Percentiles rank a stretch among this genome's conserved stretches.
These are phyloP conservation scores for Candida sithepensis DNA, from an alignment of 805 yeast species.

Conservation along the genomic window DNA sequence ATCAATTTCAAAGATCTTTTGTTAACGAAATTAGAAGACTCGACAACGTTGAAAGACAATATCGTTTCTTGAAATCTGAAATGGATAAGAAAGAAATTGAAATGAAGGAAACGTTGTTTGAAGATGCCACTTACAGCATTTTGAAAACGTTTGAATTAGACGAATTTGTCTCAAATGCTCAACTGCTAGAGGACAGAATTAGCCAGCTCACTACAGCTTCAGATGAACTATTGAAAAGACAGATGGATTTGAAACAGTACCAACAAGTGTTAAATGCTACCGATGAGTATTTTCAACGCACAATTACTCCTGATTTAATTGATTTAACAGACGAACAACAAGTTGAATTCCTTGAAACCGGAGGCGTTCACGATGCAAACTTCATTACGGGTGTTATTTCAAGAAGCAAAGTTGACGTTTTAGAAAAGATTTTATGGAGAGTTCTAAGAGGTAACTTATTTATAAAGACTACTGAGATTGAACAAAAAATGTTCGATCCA, in stretches of 20 bases:
- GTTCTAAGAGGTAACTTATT: constrained; percentile 88
- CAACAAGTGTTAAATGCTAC: constrained; percentile 57
- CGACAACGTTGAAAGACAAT: constrained; percentile 88
- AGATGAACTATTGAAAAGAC: constrained; percentile 57
- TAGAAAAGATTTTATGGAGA: constrained; percentile 89
- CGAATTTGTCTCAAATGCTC: constrained; percentile 59
- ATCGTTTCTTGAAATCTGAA: constrained; percentile 49
- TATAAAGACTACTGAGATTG: constrained; percentile 69
- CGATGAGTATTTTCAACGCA: constrained; percentile 41
- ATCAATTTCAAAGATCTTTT: constrained; percentile 85
- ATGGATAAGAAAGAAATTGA: constrained; percentile 38
- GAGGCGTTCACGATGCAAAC: constrained; percentile 36
- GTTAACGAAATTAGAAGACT: constrained; percentile 81
- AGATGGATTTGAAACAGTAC: constrained; percentile 66
- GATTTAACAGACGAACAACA: constrained; percentile 30
- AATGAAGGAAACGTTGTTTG: constrained; percentile 19
- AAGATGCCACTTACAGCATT: constrained; percentile 19
- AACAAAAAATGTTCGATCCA: constrained; percentile 63
- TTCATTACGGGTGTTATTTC: constrained; percentile 81
- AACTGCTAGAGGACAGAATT: constrained; percentile 69
- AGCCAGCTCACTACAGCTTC: constrained; percentile 66
- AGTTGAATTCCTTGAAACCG: constrained; percentile 37
- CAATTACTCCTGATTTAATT: constrained; percentile 24
- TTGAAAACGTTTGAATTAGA: constrained; percentile 53
- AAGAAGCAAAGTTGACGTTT: constrained; percentile 60